Evolutionary conservation across 208 protist genomes (phyloP).

Genomic region (Trypanosoma rangeli): DNA sequence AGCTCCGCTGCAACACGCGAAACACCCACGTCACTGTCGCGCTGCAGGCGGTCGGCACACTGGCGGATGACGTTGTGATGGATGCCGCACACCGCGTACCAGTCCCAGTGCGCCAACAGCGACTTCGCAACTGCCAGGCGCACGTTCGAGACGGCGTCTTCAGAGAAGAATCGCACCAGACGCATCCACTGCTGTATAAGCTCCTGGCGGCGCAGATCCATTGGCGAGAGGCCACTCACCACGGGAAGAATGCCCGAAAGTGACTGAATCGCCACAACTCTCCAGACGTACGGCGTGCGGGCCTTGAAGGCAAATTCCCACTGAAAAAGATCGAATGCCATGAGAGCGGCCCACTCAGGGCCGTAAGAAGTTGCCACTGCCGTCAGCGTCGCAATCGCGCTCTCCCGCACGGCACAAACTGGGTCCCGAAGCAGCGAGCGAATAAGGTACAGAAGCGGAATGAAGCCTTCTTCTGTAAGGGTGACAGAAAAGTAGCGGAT

Average conservation of each 20-base stretch:
- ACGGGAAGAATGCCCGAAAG: constrained; percentile 61
- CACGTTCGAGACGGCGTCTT: constrained; percentile 71
- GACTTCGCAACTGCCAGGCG: constrained; percentile 54
- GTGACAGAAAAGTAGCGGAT: constrained; percentile 52
- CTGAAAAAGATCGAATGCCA: constrained; percentile 51
- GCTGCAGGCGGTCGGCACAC: constrained; percentile 42
- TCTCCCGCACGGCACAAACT: constrained; percentile 60
- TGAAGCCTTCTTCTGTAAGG: constrained; percentile 46
- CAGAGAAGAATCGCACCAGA: constrained; percentile 40
- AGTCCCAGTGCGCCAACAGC: constrained; percentile 41
- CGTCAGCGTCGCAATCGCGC: constrained; percentile 47
- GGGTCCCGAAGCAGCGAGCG: constrained; percentile 59
- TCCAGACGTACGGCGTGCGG: constrained; percentile 43
- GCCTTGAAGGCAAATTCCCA: constrained; percentile 39
- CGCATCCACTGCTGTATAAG: constrained; percentile 47
- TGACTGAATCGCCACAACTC: constrained; percentile 57
- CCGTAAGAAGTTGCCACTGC: constrained; percentile 52
- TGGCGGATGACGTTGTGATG: constrained; percentile 36
- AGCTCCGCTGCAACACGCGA: constrained; percentile 20
- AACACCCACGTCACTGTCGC: constrained; percentile 59
- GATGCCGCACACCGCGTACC: constrained; percentile 34
- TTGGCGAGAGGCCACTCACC: constrained; percentile 35
- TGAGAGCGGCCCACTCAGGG: constrained; percentile 57
- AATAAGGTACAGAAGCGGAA: constrained; percentile 46
- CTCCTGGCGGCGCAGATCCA: constrained; percentile 46